Evolutionary conservation across 306 rosid genomes (phyloP), one percentile per base, ranked within the genome.

Genomic region (Lablab purpureus): DNA sequence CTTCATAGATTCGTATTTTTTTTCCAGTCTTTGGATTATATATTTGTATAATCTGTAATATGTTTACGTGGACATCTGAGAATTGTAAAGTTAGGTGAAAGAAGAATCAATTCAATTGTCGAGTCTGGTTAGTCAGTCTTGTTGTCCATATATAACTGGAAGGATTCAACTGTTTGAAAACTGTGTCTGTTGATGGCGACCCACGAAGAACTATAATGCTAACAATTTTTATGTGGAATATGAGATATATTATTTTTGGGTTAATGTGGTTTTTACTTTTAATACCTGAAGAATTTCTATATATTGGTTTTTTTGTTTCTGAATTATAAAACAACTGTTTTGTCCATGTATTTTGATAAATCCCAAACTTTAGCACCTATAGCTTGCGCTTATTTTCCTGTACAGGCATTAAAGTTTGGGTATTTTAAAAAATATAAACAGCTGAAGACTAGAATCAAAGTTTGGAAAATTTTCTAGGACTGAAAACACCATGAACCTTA

Each of bases 51-150:
- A 32, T 52, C 36, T 8, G 19, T 7, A 40, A 40, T 37, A 14
- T 3, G 15, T 23, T 43, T 50, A 17, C 28, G 25, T 50, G 34
- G 25, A 22, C 2, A 49, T n/a, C 59, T 75, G 27, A n/a, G 22
- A 74, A 34, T 45, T 58, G 18, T 75, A 21, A 66, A 21, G 23
- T 65, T 14, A 58, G 65, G 15, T 55, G 67, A 73, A 65, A 49
- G 50, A 34, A 22, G 32, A 54, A 17, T 34, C 32, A 68, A 67
- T 21, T 34, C 32, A 68, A 67, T 21, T 58, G 8, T 14, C 59
- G 63, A 40, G 34, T 55, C n/a, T 36, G 37, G 63, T 17, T 28
- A 65, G 21, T 62, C 63, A 41, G 18, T 67, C 18, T 73, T 17
- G 45, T 64, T 37, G 21, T 55, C 41, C 40, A 19, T 41, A 28